Conservation (phyloP, 179 eudicot species). For the Nepenthes alata region DNA sequence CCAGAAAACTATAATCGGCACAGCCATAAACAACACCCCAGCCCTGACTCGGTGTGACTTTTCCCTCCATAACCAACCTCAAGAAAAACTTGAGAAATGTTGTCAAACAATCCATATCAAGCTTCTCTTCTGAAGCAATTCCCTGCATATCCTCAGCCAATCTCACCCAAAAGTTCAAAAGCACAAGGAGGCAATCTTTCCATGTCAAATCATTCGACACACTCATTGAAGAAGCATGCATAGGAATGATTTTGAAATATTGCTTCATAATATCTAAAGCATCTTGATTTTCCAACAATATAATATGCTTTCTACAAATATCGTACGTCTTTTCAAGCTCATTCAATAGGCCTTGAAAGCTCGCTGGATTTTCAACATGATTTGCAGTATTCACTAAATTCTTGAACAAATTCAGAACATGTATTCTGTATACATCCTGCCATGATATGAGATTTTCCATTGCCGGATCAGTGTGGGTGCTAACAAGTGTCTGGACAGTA, state of each 20-base stretch:
- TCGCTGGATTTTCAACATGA: conserved; percentile 37
- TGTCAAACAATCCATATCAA: conserved; percentile 29
- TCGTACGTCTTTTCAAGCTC: conserved; percentile 73
- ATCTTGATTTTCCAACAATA: conserved; percentile 34
- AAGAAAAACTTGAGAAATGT: conserved; percentile 45
- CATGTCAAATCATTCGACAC: conserved; percentile 27
- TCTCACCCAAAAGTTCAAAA: conserved; percentile 64
- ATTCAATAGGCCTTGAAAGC: conserved; percentile 36
- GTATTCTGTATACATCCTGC: conserved; percentile 57
- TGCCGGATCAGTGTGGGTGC: conserved; percentile 22
- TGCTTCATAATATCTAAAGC: conserved; percentile 37
- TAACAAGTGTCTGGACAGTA: conserved; percentile 52
- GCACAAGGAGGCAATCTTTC: conserved; percentile 60
- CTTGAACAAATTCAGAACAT: conserved; percentile 36
- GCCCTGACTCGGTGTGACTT: conserved; percentile 48
- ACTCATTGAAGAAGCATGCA: conserved; percentile 16
- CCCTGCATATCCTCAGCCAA: conserved; percentile 55
- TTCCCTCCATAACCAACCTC: conserved; percentile 41
- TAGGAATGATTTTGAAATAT: conserved; percentile 46
- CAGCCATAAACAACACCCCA: conserved; percentile 53
- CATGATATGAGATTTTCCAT: conserved; percentile 44
- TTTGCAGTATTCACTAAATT: conserved; percentile 39
- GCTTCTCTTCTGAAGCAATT: conserved; percentile 35
- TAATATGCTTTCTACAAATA: conserved; percentile 44
- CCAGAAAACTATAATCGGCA: conserved; percentile 25